Conservation (phyloP, 805 yeast genomes). For the Metschnikowia chrysomelidarum region DNA sequence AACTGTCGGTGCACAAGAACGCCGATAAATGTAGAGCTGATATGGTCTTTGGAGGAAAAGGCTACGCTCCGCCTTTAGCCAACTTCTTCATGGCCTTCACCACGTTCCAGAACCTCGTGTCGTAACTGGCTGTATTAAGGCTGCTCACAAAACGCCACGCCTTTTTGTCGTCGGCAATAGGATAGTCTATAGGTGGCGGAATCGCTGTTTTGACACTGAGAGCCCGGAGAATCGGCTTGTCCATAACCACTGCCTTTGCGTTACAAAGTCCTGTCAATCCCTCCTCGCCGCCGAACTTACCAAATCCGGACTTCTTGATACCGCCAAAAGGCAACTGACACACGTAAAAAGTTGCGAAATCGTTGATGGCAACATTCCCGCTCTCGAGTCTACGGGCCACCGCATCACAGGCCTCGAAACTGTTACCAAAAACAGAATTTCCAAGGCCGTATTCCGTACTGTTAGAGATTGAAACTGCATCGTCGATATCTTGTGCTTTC, state of each 20-base stretch:
- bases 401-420: slow-evolving; percentile 53
- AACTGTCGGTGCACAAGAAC: no score
- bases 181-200: slow-evolving; percentile 90
- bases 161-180: slow-evolving; percentile 71
- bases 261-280: slow-evolving; percentile 88
- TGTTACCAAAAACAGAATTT: slow-evolving; percentile 79
- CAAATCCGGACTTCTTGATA: slow-evolving; percentile 87
- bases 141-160: slow-evolving; percentile 90
- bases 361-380: slow-evolving; percentile 96
- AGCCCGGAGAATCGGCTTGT: slow-evolving; percentile 61
- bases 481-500: slow-evolving; percentile 61
- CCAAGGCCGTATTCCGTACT: slow-evolving; percentile 89
- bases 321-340: slow-evolving; percentile 99
- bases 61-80: slow-evolving; percentile 31
- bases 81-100: slow-evolving; percentile 37
- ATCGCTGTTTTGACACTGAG: slow-evolving; percentile 68
- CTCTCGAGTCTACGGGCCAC: slow-evolving; percentile 65
- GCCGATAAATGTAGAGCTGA: no score
- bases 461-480: slow-evolving; percentile 78
- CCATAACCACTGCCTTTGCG: slow-evolving; percentile 85
- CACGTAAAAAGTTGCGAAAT: slow-evolving; percentile 93
- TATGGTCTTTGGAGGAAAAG: no score
- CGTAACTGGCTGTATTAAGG: slow-evolving; percentile 83
- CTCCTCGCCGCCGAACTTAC: slow-evolving; percentile 97
- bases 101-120: slow-evolving; percentile 66